Base-by-base conservation (phyloP, 1,139 yeast species). In the Yamadazyma triangularis region DNA sequence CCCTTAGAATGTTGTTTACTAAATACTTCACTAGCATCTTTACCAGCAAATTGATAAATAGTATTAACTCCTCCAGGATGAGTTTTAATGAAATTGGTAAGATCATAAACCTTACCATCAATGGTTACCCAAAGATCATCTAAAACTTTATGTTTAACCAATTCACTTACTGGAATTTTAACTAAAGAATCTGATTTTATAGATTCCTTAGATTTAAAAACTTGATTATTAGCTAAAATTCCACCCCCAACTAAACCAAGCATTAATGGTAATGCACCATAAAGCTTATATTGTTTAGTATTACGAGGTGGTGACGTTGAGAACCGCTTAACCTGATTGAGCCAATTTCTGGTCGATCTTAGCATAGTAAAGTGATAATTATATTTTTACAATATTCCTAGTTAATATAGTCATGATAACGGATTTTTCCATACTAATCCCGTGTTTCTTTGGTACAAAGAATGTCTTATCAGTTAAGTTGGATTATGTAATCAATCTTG, bases 1-100 rank as follows among this genome's bases (percentile, higher is more conserved):
- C 71, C 35, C 91, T 68, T 37, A 5, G 53, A 42, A 11, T 35
- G 35, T 38, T 45, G 23, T 24, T 38, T 25, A 13, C 13, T 4
- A 2, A 31, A 13, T 13, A 27, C 31, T 29, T 39, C 43, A 12
- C 32, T 38, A n/a, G 38, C 32, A 13, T 27, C 12, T 13, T 31
- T 31, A 18, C 28, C 34, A 12, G 36, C 42, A 12, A 47, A 35
- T 19, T 39, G 41, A 26, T 45, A 25, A 24, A 54, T 46, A 19
- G 49, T 45, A 9, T 38, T 35, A 6, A 44, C 40, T 7, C 60
- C 58, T 11, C 58, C 58, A 1, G 60, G 58, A 29, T 54, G 59
- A 13, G 34, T 27, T 8, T 37, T 27, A 3, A 50, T 19, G 31
- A 53, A 53, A 7, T 48, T 42, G 8, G 57, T 50, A 32, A 54